Base-by-base conservation (phyloP, 805 yeast genomes). In the Lipomyces yamadae region DNA sequence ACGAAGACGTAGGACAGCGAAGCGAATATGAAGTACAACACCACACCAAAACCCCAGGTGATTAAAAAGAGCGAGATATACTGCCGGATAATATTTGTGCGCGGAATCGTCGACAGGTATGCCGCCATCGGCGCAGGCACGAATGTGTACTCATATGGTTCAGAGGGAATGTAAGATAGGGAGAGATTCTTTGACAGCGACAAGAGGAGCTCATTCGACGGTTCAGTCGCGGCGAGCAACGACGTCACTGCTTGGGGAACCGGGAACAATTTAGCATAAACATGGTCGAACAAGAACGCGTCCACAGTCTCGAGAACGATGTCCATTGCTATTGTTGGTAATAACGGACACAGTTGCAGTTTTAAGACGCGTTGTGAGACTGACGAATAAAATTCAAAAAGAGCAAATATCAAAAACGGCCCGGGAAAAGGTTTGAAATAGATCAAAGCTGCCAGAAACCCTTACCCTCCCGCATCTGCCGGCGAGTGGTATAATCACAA, bases 1-100 rank as follows among this genome's bases (percentile, higher is more conserved):
- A 95, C 87, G 72, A 89, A 86, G 48, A 82, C 72, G 77, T 91
- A 95, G 10, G 96, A 87, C n/a, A 90, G 73, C 15, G 87, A 82
- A 2, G 98, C 98, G 61, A 87, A 88, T 24, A 80, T 72, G 55
- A 92, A 81, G 78, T 95, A 95, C 56, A 94, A 78, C n/a, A 88
- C 50, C 90, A 94, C 88, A 55, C 98, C 99, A 74, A 94, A 93
- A 4, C 93, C 65, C 42, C 92, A 85, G 72, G 92, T 89, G 56
- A 93, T 77, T 8, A 87, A 65, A 72, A 88, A 87, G 59, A 94
- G 80, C 18, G 95, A 83, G 11, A 91, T 52, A 18, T 81, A 70
- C 79, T 92, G 95, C 78, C 99, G 87, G 30, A 91, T 56, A 0
- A 88, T 53, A 76, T 89, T 91, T 69, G 88, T 83, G 77, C 99